phyloP scores from a whole-genome alignment of 768 basidiomycete species.

The Hirschioporus abietinus region DNA sequence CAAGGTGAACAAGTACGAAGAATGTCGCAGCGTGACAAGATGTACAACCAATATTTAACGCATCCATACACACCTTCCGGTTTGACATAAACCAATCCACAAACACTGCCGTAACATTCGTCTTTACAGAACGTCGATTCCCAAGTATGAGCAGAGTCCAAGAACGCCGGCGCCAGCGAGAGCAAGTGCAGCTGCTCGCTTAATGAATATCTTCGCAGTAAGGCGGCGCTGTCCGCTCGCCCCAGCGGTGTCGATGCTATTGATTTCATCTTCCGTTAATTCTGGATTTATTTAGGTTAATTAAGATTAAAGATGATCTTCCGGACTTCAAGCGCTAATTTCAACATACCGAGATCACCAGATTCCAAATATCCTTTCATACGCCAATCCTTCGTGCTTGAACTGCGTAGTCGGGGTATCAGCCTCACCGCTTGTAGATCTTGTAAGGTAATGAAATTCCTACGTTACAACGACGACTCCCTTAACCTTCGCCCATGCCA shows the following conservation, averaged over 20 bases:
- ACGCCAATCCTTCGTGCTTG: slow-evolving; percentile 60
- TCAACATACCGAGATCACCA: slow-evolving; percentile 52
- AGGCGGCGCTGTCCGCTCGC: slow-evolving; percentile 29
- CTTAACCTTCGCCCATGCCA: slow-evolving; percentile 70
- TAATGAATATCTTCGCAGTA: slow-evolving; percentile 17
- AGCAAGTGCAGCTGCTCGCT: slow-evolving; percentile 15
- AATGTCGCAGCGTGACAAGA: too few species aligned
- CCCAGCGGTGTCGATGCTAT: slow-evolving; percentile 54
- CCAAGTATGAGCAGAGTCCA: background rate
- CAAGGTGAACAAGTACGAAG: too few species aligned
- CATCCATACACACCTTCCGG: too few species aligned
- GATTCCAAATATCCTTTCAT: slow-evolving; percentile 64
- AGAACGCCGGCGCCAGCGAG: slow-evolving; percentile 15
- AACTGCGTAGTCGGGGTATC: slow-evolving; percentile 28
- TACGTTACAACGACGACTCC: slow-evolving; percentile 63
- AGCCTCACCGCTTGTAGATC: background rate
- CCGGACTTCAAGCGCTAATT: too few species aligned
- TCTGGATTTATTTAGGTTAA: slow-evolving; percentile 24
- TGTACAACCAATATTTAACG: too few species aligned
- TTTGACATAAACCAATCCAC: too few species aligned
- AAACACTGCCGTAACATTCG: background rate
- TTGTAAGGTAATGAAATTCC: slow-evolving; percentile 13
- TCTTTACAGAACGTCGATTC: background rate
- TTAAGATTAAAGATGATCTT: too few species aligned
- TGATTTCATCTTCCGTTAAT: slow-evolving; percentile 46